Evolutionary conservation across 768 basidiomycete genomes (phyloP).

Genomic region (Lenzites betulinus): DNA sequence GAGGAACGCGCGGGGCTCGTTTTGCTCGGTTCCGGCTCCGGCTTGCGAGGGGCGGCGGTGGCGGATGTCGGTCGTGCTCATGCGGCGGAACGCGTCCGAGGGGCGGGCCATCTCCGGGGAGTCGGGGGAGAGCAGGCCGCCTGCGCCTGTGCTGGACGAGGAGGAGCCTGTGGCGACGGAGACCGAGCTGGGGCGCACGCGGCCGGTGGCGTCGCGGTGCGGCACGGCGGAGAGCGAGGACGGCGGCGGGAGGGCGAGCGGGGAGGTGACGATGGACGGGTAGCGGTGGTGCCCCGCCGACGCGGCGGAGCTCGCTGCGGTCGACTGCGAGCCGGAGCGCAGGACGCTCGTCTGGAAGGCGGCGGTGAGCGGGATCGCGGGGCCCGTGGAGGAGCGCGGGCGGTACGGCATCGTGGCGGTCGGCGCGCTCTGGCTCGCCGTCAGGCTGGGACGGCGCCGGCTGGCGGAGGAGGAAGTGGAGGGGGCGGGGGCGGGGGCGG

Average conservation of each 20-base stretch:
- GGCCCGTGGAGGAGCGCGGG: constrained; percentile 24
- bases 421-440: constrained; percentile 19
- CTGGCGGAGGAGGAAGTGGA: constrained; percentile 3
- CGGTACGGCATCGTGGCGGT: constrained; percentile 23
- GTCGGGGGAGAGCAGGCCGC: constrained; percentile 1
- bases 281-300: too few species aligned
- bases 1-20: background rate
- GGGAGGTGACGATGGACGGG: constrained; percentile 17
- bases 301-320: too few species aligned
- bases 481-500: background rate
- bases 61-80: constrained; percentile 24
- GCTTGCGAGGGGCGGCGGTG: constrained; percentile 16
- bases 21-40: background rate
- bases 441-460: constrained; percentile 26
- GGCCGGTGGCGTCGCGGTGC: background rate
- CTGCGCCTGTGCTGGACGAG: background rate
- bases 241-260: background rate
- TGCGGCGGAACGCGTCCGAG: constrained; percentile 15
- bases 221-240: too few species aligned
- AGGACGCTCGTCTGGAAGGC: constrained; percentile 29
- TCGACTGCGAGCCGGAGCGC: constrained; percentile 17
- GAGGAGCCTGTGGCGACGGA: background rate
- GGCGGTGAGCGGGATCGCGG: constrained; percentile 24
- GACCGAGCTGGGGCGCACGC: constrained; percentile 11
- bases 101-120: constrained; percentile 16